Evolutionary conservation across 306 rosid species (phyloP).

Genomic region (Sophora flavescens): DNA sequence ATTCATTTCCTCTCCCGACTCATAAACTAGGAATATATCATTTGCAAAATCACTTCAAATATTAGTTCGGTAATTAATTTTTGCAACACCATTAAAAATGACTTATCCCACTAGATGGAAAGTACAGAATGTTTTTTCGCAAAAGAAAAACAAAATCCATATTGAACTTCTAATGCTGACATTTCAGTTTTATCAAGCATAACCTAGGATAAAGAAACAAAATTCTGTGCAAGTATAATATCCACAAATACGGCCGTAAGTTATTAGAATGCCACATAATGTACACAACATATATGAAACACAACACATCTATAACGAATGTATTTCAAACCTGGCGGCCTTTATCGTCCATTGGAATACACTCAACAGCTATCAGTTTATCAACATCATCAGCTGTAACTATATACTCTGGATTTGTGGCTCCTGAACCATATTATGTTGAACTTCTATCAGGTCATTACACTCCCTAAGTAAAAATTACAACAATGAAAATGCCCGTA

Average conservation of each 20-base stretch:
- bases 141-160: neutral
- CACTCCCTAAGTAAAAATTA: slow-evolving; percentile 11
- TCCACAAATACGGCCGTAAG: neutral
- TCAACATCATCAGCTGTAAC: slow-evolving; percentile 97
- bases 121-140: neutral
- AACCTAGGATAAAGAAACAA: neutral
- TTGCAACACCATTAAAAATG: neutral
- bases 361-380: slow-evolving; percentile 91
- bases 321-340: slow-evolving; percentile 84
- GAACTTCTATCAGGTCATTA: slow-evolving; percentile 33
- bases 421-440: slow-evolving; percentile 66
- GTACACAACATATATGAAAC: slow-evolving; percentile 18
- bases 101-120: slow-evolving; percentile 7
- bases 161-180: neutral
- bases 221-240: slow-evolving; percentile 22
- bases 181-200: slow-evolving; percentile 14
- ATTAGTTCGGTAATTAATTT: slow-evolving; percentile 1
- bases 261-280: neutral
- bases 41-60: neutral
- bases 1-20: no score
- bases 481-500: neutral
- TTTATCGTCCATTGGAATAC: slow-evolving; percentile 96
- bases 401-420: slow-evolving; percentile 94
- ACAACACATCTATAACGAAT: slow-evolving; percentile 17
- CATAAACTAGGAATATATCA: no score